Evolutionary conservation across 768 basidiomycete species (phyloP), one percentile per base, ranked within the genome.

Genomic region (Mycena rosella): DNA sequence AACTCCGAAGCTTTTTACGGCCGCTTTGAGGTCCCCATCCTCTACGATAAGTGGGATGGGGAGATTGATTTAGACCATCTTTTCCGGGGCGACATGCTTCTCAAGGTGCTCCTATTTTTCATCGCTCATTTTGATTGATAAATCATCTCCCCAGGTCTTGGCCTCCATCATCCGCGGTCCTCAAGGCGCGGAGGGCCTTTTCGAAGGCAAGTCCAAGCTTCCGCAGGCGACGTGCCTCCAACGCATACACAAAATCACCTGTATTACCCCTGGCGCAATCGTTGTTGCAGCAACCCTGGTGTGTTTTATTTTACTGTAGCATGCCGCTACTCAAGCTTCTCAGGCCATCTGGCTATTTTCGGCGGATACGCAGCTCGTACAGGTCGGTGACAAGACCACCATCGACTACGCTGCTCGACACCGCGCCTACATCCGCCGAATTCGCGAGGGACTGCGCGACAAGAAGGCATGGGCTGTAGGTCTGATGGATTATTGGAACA

Each of bases 371-470:
- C 26, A 20, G 32, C 32, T 59, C 30, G 45, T 48, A 3, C 15
- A 30, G 36, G 20, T 45, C 44, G 57, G 57, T 36, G 57, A 59
- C 30, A 44, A 59, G 57, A 59, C 57, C 15, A 38, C 9, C 6
- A 59, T 59, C 57, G 34, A 59, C 44, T 59, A 59, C 44, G 30
- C 26, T 11, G 3, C 5, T 24, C 57, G 42, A 4, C 20, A 30
- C 27, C 27, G 30, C 6, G 3, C 22, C 11, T 59, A 59, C 32
- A 4, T 45, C 22, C 26, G 22, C 14, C 57, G 49, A 5, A 49
- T 61, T 26, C 34, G 32, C 49, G 48, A 61, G 38, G 60, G 60
- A 29, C 27, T 61, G 22, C 48, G 24, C 20, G 29, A 51, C 32
- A 34, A 42, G 38, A 40, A 61, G 22, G 34, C 49, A 15, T 61